These are phyloP conservation scores for Juglanconis oblonga DNA, from an alignment of 2,329 filamentous ascomycete genomes.

Conservation along the genomic window DNA sequence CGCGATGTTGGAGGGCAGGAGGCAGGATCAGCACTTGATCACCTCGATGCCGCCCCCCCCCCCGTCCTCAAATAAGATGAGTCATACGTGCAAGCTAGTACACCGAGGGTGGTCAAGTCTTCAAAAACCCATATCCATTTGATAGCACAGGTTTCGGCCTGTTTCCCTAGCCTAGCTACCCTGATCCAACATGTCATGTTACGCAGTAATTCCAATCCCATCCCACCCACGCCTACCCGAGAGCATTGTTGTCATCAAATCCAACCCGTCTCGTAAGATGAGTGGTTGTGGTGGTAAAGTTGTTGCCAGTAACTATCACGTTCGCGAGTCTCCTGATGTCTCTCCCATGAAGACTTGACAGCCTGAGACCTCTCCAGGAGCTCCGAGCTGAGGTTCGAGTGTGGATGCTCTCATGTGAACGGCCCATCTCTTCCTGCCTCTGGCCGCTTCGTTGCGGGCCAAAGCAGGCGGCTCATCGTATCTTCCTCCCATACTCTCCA, in stretches of 20 bases:
- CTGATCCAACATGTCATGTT: not conserved
- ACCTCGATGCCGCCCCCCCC: no score
- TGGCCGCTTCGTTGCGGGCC: not conserved
- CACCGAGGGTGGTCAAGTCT: not conserved
- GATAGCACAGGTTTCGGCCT: not conserved
- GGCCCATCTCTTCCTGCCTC: no score
- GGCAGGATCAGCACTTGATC: no score
- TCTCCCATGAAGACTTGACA: not conserved
- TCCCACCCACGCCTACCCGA: not conserved
- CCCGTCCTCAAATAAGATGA: no score
- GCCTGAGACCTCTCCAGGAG: constrained; percentile 11
- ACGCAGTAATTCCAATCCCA: not conserved
- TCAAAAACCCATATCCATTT: not conserved
- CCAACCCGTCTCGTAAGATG: not conserved
- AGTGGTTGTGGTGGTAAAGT: not conserved
- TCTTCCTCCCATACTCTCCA: not conserved
- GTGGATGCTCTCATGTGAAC: not conserved
- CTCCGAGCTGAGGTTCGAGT: not conserved
- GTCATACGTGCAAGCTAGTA: not conserved
- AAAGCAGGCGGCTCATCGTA: not conserved
- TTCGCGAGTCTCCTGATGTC: not conserved
- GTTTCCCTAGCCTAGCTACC: not conserved
- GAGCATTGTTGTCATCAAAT: not conserved
- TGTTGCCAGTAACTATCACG: not conserved
- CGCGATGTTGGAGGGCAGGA: no score